Base-by-base conservation (phyloP, 2,329 filamentous ascomycete species). In the Phoma sp. region DNA sequence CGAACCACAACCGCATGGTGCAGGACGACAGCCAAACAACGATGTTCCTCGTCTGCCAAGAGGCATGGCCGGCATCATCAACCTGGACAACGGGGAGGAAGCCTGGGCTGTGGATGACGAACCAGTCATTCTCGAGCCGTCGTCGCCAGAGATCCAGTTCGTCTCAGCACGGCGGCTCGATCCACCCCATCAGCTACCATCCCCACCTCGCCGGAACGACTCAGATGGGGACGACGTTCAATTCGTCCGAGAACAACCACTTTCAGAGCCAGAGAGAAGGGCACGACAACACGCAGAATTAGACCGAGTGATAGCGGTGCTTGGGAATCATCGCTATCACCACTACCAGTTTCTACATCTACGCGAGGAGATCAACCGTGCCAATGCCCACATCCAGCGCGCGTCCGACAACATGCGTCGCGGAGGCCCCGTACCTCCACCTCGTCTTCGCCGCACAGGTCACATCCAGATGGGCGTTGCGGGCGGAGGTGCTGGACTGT, bases 61-160 rank as follows among this genome's bases (percentile, higher is more conserved):
- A 56, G 72, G 73, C 21, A 70, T 77, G 54, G 74, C 78, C 21
- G 79, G 78, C 29, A 80, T 80, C 54, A 64, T 68, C 29, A 76
- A 78, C 51, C 55, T 79, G 17, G 80, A 79, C 47, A 67, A 63
- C 13, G 65, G 65, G 1, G 53, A 63, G 10, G 65, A 69, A 48
- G 55, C 61, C 12, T 69, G 64, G 64, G 51, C 54, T 6, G 51
- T 61, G n/a, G 51, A 64, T 51, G 40, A 55, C 39, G 19, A 53
- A 13, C 62, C 60, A 33, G 33, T 46, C 15, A 35, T 47, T 39
- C 62, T 67, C 10, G 61, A 59, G 25, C 57, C 68, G 7, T 61
- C 55, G 1, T 73, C 71, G 38, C 80, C 81, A 2, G 82, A 85
- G 45, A 77, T 85, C 7, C 74, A 84, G 54, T 82, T 84, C 62